A percentile compares a stretch with the other conserved stretches of the same genome.
Evolutionary conservation across 768 basidiomycete genomes (phyloP).

Genomic region (Inosperma sp.): DNA sequence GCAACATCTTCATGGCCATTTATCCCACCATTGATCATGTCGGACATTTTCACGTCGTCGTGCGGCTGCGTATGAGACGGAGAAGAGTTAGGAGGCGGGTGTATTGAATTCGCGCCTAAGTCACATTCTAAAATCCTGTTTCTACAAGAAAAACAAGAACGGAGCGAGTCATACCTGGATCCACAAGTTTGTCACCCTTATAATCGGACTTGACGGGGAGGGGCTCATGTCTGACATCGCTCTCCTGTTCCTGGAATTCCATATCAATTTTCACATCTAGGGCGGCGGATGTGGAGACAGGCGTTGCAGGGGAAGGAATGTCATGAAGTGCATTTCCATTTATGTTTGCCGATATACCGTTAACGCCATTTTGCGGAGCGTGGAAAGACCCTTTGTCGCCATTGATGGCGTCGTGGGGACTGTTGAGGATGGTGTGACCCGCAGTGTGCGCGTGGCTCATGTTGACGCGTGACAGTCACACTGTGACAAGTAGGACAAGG

Average conservation of each 20-base stretch:
- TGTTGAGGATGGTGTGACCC: constrained; percentile 37
- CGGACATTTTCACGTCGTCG: constrained; percentile 58
- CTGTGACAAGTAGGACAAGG: constrained; percentile 54
- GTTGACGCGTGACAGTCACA: constrained; percentile 73
- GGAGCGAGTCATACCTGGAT: constrained; percentile 48
- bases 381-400: constrained; percentile 25
- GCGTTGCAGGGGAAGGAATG: constrained; percentile 48
- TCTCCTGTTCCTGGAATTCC: constrained; percentile 59
- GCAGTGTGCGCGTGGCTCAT: constrained; percentile 44
- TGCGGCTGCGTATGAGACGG: constrained; percentile 38
- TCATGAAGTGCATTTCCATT: constrained; percentile 31
- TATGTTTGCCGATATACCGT: constrained; percentile 29
- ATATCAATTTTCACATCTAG: constrained; percentile 61
- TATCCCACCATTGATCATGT: constrained; percentile 29
- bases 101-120: constrained; percentile 41
- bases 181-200: constrained; percentile 39
- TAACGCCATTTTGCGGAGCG: constrained; percentile 39
- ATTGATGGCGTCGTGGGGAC: constrained; percentile 40
- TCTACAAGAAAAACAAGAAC: constrained; percentile 18
- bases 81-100: constrained; percentile 44
- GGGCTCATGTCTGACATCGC: constrained; percentile 62
- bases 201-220: constrained; percentile 44
- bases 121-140: constrained; percentile 15
- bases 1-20: constrained; percentile 36
- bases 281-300: constrained; percentile 45